Evolutionary conservation across 192 early-diverging fungal species (phyloP), one percentile per base, ranked within the genome.

Genomic region (Dispira parvispora): DNA sequence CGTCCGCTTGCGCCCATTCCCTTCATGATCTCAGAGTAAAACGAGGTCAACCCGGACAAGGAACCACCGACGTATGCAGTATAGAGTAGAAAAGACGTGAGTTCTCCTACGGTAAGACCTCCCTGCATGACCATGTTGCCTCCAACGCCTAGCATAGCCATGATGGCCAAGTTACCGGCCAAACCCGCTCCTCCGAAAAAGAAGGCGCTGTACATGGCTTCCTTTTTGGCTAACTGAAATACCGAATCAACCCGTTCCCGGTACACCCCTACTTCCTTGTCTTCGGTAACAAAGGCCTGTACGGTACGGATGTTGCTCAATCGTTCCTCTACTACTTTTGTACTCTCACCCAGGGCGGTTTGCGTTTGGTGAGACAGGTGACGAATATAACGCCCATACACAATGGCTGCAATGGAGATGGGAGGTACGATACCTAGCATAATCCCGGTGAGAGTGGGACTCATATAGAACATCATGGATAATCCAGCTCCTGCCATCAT

Each of bases 401-500:
- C 62, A 27, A 86, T 78, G 11, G 81, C 88, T 64, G 77, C 81
- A 11, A 84, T 23, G 0, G 84, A 84, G 25, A 90, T 76, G 8
- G 84, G 83, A 23, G 88, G 88, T 10, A 90, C 80, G 32, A 90
- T 80, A 11, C 76, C 62, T 68, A 87, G 75, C 83, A 88, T 87
- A 3, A 83, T 82, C 1, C 73, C 78, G 2, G 82, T 84, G 47
- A 84, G 77, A 55, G 79, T 75, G 21, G 81, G 77, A 63, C 80
- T 81, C 64, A 86, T 76, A 47, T 75, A 82, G 42, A 85, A 50
- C 84, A 86, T 86, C 80, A 85, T 84, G 45, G 68, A 70, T 14
- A 82, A 61, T 14, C 83, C 85, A 6, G 78, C 80, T 4, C 67
- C 47, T 16, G 84, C 76, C 45, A 77, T 82, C 6, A 85, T 75